Evolutionary conservation across 2,329 filamentous ascomycete genomes (phyloP), one percentile per base, ranked within the genome.

Genomic region (Pyrenochaeta sp.): DNA sequence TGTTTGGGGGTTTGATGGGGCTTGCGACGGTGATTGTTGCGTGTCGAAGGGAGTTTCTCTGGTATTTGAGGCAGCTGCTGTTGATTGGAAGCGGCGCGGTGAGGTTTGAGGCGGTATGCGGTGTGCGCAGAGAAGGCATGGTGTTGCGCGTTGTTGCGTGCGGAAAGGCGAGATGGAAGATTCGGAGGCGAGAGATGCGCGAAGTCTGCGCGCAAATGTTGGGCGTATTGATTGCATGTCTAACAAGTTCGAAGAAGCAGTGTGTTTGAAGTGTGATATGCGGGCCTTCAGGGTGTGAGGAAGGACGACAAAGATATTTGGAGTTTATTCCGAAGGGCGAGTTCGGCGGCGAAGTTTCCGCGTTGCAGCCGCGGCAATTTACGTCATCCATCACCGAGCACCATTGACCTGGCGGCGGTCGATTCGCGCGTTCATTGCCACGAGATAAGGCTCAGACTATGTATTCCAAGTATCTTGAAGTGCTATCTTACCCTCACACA

Each of bases 1-100:
- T 53, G 89, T 92, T 64, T 79, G 68, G 12, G 59, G 49, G 28
- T 59, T 44, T 1, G 52, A 28, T 15, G 57, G 46, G 1, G 49
- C 3, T 22, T 54, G 43, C 15, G 54, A 25, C 24, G 50, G 27
- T 66, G 32, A 66, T 19, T 55, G 45, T 24, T 54, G 52, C 3
- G 55, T 54, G 10, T 56, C 58, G 42, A 66, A 66, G 1, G 66
- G 65, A 32, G 62, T 58, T 54, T 71, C 68, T 27, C 58, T 52
- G 1, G 34, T 48, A 9, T 60, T 58, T 0, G 60, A 42, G 5
- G 58, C 43, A 8, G 58, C 50, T 3, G 63, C 37, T 6, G 72
- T 71, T 0, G 71, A 73, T 50, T 74, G 71, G 19, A 64, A 57
- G 44, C 71, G 68, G 2, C 64, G 72, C 28, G 60, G 32, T 24